Conservation (phyloP, 2,329 filamentous ascomycete genomes). For the Colletotrichum tropicale region DNA sequence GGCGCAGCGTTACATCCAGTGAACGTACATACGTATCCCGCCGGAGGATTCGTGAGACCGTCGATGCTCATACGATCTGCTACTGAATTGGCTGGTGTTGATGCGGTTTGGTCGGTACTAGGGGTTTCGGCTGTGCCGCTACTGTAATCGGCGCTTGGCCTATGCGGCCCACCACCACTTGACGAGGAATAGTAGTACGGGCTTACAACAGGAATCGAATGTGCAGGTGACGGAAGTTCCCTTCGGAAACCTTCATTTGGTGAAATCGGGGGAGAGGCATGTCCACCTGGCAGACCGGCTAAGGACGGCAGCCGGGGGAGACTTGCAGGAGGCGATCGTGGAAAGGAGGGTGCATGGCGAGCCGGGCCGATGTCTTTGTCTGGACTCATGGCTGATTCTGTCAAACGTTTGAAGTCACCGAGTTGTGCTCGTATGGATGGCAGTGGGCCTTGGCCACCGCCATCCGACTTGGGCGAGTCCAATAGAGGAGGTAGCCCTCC, state of each 20-base stretch:
- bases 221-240: constrained; percentile 51
- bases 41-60: constrained; percentile 57
- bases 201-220: constrained; percentile 42
- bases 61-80: constrained; percentile 64
- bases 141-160: constrained; percentile 45
- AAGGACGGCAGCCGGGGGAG: constrained; percentile 35
- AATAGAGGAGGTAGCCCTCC: constrained; percentile 41
- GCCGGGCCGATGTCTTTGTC: constrained; percentile 34
- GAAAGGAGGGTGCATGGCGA: constrained; percentile 29
- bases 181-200: constrained; percentile 40
- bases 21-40: constrained; percentile 62
- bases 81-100: constrained; percentile 46
- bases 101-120: constrained; percentile 46
- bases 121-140: constrained; percentile 51
- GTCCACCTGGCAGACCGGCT: constrained; percentile 1
- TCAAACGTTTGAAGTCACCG: constrained; percentile 35
- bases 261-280: constrained; percentile 52
- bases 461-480: constrained; percentile 37
- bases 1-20: constrained; percentile 72
- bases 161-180: constrained; percentile 35
- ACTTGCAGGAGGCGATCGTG: constrained; percentile 38
- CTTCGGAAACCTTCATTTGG: constrained; percentile 51
- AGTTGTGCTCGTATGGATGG: constrained; percentile 43
- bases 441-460: constrained; percentile 35
- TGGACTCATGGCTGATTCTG: constrained; percentile 31